phyloP scores from a whole-genome alignment of 2,329 filamentous ascomycete genomes.

The Fusarium newnesense region DNA sequence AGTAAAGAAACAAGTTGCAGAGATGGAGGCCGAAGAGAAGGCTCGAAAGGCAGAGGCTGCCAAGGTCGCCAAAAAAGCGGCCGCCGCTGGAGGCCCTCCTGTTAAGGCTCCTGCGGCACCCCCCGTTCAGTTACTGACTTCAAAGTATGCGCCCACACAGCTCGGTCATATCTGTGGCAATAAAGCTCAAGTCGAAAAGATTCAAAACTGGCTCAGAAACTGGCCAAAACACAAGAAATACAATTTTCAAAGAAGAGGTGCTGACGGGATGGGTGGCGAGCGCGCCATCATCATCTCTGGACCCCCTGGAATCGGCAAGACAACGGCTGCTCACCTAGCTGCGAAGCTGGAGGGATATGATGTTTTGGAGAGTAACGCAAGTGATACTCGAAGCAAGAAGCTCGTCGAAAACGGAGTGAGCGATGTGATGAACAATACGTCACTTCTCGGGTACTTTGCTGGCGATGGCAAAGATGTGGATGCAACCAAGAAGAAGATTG shows the following conservation, averaged over 20 bases:
- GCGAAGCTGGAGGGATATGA: constrained; percentile 95
- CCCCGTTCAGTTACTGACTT: constrained; percentile 84
- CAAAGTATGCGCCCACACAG: constrained; percentile 90
- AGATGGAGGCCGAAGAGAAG: constrained; percentile 87
- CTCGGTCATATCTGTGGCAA: constrained; percentile 94
- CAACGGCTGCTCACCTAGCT: constrained; percentile 93
- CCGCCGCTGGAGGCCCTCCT: constrained; percentile 40
- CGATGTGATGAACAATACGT: constrained; percentile 93
- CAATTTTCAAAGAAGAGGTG: constrained; percentile 83
- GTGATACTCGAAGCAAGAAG: constrained; percentile 95
- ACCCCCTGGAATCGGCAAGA: constrained; percentile 96
- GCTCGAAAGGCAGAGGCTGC: constrained; percentile 62
- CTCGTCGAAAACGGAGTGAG: constrained; percentile 88
- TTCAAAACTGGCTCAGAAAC: constrained; percentile 85
- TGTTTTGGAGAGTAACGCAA: constrained; percentile 93
- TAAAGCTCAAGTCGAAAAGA: constrained; percentile 87
- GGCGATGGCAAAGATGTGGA: constrained; percentile 85
- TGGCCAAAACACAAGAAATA: constrained; percentile 84
- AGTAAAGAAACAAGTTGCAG: constrained; percentile 79
- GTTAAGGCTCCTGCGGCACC: constrained; percentile 53
- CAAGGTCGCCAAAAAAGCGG: constrained; percentile 59
- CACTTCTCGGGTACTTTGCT: constrained; percentile 89
- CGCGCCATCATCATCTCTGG: constrained; percentile 96
- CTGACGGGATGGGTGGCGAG: constrained; percentile 84
- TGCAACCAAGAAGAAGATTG: constrained; percentile 86